These are phyloP conservation scores for Cairneyella variabilis DNA, from an alignment of 495 filamentous ascomycete genomes.

Conservation along the genomic window DNA sequence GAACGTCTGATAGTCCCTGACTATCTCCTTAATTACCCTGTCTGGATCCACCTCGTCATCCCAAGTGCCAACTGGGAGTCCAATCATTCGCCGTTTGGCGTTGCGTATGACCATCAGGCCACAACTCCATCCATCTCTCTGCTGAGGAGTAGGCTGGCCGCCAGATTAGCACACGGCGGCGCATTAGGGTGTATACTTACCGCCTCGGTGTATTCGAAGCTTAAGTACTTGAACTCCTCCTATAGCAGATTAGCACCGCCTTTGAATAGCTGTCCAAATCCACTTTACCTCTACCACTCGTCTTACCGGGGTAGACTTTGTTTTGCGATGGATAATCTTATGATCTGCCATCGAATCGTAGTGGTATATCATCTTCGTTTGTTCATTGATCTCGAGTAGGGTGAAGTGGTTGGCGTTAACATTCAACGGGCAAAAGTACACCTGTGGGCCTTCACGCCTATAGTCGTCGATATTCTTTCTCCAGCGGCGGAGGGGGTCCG, in stretches of 20 bases:
- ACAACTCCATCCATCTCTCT: slow-evolving; percentile 25
- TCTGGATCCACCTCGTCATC: slow-evolving; percentile 22
- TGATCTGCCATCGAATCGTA: slow-evolving; percentile 23
- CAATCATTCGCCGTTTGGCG: slow-evolving; percentile 23
- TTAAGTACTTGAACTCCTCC: slow-evolving; percentile 22
- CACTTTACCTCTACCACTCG: slow-evolving; percentile 17
- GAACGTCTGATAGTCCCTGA: slow-evolving; percentile 15
- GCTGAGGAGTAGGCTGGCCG: slow-evolving; percentile 21
- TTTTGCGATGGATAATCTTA: slow-evolving; percentile 17
- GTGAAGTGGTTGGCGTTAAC: slow-evolving; percentile 22
- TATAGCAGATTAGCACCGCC: slow-evolving; percentile 15
- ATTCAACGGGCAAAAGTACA: slow-evolving; percentile 22
- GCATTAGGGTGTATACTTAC: slow-evolving; percentile 14
- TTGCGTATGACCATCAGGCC: slow-evolving; percentile 21
- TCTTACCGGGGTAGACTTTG: slow-evolving; percentile 17
- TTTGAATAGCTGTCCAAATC: slow-evolving; percentile 13
- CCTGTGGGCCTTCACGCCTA: slow-evolving; percentile 4
- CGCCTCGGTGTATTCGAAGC: slow-evolving; percentile 19
- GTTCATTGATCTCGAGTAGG: slow-evolving; percentile 24
- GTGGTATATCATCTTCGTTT: slow-evolving; percentile 23
- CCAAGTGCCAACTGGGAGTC: slow-evolving; percentile 22
- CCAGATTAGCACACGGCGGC: slow-evolving; percentile 13
- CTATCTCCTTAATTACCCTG: slow-evolving; percentile 14
- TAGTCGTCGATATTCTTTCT: slow-evolving; percentile 19
- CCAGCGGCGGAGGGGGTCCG: slow-evolving; percentile 13